Evolutionary conservation across 768 basidiomycete genomes (phyloP), one percentile per base, ranked within the genome.

Genomic region (Termitomyces sp.): DNA sequence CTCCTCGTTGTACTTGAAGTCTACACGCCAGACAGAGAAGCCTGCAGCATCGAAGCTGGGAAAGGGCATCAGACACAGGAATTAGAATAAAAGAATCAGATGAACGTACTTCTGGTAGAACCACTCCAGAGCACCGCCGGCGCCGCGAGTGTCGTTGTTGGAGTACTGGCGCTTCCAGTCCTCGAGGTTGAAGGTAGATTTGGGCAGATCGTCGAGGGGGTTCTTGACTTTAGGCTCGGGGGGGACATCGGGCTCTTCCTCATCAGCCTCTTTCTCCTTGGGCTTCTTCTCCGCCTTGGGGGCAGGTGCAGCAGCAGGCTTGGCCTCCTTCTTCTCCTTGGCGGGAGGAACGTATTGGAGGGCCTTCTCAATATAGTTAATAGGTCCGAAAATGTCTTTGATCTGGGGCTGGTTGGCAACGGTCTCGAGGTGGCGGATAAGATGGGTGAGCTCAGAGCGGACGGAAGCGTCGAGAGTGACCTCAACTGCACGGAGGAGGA

Each of bases 131-230:
- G 93, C 73, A 61, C 91, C 94, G 45, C 73, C 85, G 18, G 88
- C 64, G 37, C 90, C 92, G 55, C 90, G 86, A 39, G 95, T 98
- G n/a, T 98, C 94, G 72, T 88, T 87, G 88, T 98, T 98, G 67
- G 94, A 97, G 81, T 98, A 99, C 45, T 90, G 88, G 46, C 92
- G 87, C 73, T 98, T 98, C 94, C 93, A 97, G 75, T 98, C 94
- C 73, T 96, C 90, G 56, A 94, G 84, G 78, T 93, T 93, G 74
- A 92, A 85, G 5, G 82, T 75, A 12, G 90, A 89, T 74, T 92
- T 95, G 64, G 94, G 93, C 41, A 98, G 84, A 60, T 83, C 81
- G 62, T 97, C 96, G 53, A 96, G 86, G 28, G 96, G 96, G 82
- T 97, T 96, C 84, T 95, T 94, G 57, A 75, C 82, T 72, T 96